Evolutionary conservation across 2,329 filamentous ascomycete genomes (phyloP).

Genomic region (Colletotrichum sp.): DNA sequence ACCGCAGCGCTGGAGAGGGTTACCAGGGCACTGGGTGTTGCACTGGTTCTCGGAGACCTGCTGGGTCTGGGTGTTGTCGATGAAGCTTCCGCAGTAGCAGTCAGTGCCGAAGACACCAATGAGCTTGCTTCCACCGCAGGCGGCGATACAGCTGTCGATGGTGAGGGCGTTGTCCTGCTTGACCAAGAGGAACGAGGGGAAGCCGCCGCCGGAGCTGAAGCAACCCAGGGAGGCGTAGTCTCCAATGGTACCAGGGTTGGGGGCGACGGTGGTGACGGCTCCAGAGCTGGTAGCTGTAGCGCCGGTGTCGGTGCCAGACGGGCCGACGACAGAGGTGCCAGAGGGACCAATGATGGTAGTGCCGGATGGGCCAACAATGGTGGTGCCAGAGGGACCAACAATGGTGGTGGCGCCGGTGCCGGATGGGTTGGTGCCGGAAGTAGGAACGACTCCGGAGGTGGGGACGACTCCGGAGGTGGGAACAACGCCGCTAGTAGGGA

Average conservation of each 20-base stretch:
- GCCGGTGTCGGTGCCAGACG: neutral
- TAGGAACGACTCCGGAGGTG: neutral
- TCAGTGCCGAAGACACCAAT: constrained; percentile 30
- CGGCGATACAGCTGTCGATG: constrained; percentile 29
- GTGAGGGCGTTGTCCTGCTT: constrained; percentile 26
- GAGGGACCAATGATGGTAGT: neutral
- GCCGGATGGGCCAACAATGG: neutral
- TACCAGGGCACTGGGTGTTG: constrained; percentile 32
- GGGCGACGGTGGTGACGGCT: neutral
- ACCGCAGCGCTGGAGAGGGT: constrained; percentile 28
- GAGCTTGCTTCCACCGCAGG: constrained; percentile 24
- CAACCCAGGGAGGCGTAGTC: constrained; percentile 32
- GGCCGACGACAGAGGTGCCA: neutral
- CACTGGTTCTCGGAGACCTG: constrained; percentile 25
- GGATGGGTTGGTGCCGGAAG: neutral
- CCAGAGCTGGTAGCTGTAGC: neutral
- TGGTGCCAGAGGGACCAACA: neutral
- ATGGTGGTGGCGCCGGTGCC: neutral
- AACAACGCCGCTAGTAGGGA: too few species aligned
- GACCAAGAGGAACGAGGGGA: constrained; percentile 27
- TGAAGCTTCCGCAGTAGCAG: constrained; percentile 33
- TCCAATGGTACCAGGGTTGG: constrained; percentile 20
- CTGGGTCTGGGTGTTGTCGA: constrained; percentile 15
- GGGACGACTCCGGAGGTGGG: neutral
- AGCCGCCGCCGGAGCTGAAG: constrained; percentile 22